Conservation (phyloP, 192 early-diverging fungal genomes). For the Coemansia umbellata region DNA sequence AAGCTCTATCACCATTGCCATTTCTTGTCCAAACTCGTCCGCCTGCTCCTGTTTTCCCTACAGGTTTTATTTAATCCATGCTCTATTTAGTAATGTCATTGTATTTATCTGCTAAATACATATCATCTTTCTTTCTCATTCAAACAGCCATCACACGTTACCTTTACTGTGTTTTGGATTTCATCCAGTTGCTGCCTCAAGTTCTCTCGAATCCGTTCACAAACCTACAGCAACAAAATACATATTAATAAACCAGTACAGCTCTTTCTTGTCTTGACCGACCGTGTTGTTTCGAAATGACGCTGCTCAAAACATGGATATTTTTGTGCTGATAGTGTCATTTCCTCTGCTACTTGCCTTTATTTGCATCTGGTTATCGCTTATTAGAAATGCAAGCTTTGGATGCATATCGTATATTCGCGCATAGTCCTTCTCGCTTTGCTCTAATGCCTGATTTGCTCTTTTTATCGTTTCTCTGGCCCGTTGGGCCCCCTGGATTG, state of each 20-base stretch:
- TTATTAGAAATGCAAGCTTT: conserved; percentile 37
- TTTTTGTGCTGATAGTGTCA: neutral
- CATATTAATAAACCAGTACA: no score
- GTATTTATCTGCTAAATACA: no score
- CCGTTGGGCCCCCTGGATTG: conserved; percentile 38
- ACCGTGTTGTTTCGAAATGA: no score
- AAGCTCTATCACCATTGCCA: conserved; percentile 44
- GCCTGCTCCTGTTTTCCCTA: conserved; percentile 21
- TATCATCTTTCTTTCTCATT: no score
- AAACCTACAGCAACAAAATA: conserved; percentile 5
- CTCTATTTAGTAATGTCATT: no score
- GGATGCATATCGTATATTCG: conserved; percentile 40
- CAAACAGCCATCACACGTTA: neutral
- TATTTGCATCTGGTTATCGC: conserved; percentile 32
- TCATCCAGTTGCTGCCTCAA: conserved; percentile 24
- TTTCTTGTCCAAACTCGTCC: conserved; percentile 27
- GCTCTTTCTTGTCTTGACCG: neutral
- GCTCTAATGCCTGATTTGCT: conserved; percentile 17
- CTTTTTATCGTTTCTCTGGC: conserved; percentile 15
- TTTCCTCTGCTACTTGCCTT: conserved; percentile 2
- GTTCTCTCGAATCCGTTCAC: conserved; percentile 11
- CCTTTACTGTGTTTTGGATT: conserved; percentile 13
- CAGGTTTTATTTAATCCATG: no score
- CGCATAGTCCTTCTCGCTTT: conserved; percentile 27
- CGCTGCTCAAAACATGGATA: no score